These are phyloP conservation scores for Xylaria bambusicola DNA, from an alignment of 495 filamentous ascomycete species.

Conservation along the genomic window DNA sequence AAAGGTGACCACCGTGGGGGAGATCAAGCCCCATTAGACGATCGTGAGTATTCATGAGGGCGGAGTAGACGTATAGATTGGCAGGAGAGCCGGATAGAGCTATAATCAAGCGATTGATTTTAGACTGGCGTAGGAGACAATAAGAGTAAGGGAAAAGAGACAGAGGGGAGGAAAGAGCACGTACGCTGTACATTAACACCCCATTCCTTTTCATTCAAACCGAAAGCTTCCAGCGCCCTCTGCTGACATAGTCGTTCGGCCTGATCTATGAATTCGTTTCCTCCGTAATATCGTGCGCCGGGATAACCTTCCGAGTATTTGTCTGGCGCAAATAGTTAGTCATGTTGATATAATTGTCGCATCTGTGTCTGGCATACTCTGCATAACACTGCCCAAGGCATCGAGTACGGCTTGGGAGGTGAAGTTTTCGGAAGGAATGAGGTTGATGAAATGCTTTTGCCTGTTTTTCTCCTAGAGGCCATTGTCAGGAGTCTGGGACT, in stretches of 20 bases:
- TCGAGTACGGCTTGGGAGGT: conserved; percentile 96
- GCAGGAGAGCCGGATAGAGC: conserved; percentile 94
- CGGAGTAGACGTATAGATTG: conserved; percentile 94
- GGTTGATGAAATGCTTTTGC: conserved; percentile 97
- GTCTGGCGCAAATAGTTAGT: conserved; percentile 54
- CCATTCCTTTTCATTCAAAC: conserved; percentile 83
- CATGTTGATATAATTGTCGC: neutral
- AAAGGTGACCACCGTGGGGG: conserved; percentile 94
- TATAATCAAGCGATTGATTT: conserved; percentile 34
- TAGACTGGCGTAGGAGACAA: too few relatives aligned
- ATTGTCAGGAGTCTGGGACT: conserved; percentile 18
- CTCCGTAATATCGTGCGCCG: conserved; percentile 94
- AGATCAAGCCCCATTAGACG: conserved; percentile 96
- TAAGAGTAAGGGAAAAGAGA: too few relatives aligned
- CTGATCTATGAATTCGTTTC: conserved; percentile 93
- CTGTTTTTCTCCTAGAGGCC: conserved; percentile 79
- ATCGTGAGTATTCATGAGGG: conserved; percentile 87
- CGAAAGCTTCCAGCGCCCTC: conserved; percentile 84
- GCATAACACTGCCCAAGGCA: conserved; percentile 96
- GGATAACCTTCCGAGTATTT: conserved; percentile 99
- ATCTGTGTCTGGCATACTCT: conserved; percentile 62
- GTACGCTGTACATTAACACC: conserved; percentile 96
- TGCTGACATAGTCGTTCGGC: conserved; percentile 87
- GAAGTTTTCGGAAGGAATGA: conserved; percentile 99
- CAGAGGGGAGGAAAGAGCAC: conserved; percentile 28